phyloP scores from a whole-genome alignment of 31 red algal species.

The Porphyra umbilicalis region DNA sequence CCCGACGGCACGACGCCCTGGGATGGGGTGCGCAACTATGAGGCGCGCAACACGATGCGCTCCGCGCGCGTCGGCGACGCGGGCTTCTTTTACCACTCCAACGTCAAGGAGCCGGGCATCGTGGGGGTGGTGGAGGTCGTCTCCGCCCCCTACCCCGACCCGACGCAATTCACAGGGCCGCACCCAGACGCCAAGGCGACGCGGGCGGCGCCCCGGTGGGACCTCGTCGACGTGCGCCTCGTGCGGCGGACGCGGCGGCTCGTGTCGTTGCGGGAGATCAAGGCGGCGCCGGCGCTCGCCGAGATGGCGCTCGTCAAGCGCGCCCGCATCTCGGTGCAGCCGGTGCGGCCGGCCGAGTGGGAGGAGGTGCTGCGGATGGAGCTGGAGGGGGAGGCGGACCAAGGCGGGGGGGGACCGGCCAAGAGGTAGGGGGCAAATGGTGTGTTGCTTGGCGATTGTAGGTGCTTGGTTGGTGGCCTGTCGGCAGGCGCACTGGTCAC shows the following conservation, averaged over 20 bases:
- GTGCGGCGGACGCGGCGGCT: conserved; percentile 28
- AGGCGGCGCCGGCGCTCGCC: conserved; percentile 17
- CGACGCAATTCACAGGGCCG: conserved; percentile 69
- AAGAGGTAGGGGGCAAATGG: neutral
- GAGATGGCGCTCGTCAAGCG: conserved; percentile 70
- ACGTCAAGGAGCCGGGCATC: conserved; percentile 64
- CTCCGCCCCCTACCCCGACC: conserved; percentile 55
- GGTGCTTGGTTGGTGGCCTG: too few relatives aligned
- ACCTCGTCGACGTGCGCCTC: conserved; percentile 72
- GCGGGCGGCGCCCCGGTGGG: conserved; percentile 64
- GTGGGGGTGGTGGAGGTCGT: conserved; percentile 64
- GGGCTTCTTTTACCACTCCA: conserved; percentile 94
- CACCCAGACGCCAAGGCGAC: conserved; percentile 62
- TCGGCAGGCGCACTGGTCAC: too few relatives aligned
- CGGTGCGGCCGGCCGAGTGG: conserved; percentile 50
- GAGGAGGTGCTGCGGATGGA: conserved; percentile 29
- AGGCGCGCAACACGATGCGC: conserved; percentile 63
- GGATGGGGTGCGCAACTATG: conserved; percentile 92
- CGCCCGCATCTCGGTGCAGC: conserved; percentile 53
- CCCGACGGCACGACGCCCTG: conserved; percentile 44
- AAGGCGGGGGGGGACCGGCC: too few relatives aligned
- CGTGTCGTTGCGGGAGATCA: conserved; percentile 63
- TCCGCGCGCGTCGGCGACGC: conserved; percentile 53
- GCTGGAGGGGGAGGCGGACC: neutral
- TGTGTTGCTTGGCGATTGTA: neutral